Conservation (phyloP, 345 rosid species). For the Melastoma malabathricum region DNA sequence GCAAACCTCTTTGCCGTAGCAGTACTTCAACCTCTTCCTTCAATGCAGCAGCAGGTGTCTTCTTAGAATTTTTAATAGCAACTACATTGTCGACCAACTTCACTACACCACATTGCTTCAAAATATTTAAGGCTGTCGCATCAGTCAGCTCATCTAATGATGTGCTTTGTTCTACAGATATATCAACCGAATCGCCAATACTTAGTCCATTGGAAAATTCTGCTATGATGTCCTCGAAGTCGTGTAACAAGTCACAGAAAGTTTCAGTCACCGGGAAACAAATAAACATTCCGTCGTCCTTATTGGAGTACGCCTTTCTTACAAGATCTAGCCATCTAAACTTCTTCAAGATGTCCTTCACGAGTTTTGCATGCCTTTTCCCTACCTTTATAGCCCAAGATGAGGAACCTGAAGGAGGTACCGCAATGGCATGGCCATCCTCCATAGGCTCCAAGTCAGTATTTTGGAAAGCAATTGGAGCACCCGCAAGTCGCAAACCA, state of each 20-base stretch:
- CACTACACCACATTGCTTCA: conserved; percentile 49
- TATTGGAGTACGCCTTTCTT: conserved; percentile 46
- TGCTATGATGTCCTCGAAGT: conserved; percentile 16
- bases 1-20: conserved; percentile 36
- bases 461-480: conserved; percentile 12
- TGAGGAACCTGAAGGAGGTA: conserved; percentile 11
- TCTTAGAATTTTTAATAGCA: conserved; percentile 39
- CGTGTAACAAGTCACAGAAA: conserved; percentile 33
- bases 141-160: conserved; percentile 31
- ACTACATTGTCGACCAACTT: conserved; percentile 31
- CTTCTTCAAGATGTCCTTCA: conserved; percentile 71
- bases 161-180: conserved; percentile 13
- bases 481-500: conserved; percentile 13
- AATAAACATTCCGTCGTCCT: conserved; percentile 31
- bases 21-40: conserved; percentile 40
- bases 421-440: conserved; percentile 8
- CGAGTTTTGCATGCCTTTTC: conserved; percentile 54
- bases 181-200: conserved; percentile 11
- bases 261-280: conserved; percentile 71
- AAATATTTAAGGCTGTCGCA: conserved; percentile 39
- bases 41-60: conserved; percentile 50
- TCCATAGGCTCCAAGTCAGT: conserved; percentile 10
- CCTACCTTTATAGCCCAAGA: conserved; percentile 43
- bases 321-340: conserved; percentile 79
- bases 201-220: conserved; percentile 18